Evolutionary conservation across 306 rosid species (phyloP).

Genomic region (Mucuna pruriens): DNA sequence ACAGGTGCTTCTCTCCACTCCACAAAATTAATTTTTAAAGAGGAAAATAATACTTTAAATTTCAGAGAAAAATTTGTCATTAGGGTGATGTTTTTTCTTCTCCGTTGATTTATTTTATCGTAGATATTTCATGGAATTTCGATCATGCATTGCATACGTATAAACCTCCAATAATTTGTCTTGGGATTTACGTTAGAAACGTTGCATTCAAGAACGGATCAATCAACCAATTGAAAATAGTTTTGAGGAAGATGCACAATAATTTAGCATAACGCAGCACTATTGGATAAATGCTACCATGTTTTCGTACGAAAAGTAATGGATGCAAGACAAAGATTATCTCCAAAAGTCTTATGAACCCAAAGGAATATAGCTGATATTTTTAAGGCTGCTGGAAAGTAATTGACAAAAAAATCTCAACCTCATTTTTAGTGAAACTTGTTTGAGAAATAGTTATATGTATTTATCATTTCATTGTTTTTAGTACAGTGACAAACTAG

Average conservation of each 20-base stretch:
- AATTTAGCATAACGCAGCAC: not conserved
- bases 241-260: slow-evolving; percentile 2
- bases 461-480: not conserved
- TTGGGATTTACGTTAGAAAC: not conserved
- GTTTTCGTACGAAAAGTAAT: not conserved
- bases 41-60: not conserved
- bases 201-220: not conserved
- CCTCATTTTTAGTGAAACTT: not conserved
- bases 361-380: not conserved
- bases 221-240: not conserved
- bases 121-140: not conserved
- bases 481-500: not conserved
- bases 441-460: not conserved
- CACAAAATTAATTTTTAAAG: not conserved
- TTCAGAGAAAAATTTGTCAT: not conserved
- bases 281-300: not conserved
- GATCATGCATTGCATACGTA: not conserved
- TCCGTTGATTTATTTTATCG: not conserved
- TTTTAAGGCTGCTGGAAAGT: not conserved
- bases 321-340: not conserved
- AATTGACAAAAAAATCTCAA: not conserved
- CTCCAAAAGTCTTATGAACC: not conserved
- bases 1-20: not conserved
- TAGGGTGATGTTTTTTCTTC: not conserved
- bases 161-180: not conserved